Base-by-base conservation (phyloP, 768 basidiomycete genomes). In the Butyriboletus loyo region DNA sequence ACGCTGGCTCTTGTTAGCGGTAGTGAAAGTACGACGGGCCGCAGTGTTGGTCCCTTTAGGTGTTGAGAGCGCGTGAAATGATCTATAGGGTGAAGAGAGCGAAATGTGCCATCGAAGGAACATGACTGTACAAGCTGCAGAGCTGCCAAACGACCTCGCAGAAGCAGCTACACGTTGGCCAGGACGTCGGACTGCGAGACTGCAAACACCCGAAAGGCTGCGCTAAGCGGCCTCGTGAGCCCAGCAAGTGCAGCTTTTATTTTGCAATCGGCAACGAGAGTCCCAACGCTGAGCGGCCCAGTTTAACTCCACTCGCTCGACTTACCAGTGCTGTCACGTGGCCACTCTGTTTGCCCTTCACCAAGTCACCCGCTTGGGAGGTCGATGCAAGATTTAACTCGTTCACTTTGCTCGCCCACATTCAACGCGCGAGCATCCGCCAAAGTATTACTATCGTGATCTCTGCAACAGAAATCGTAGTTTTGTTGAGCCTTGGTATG, bases 101-200 rank as follows among this genome's bases (percentile, higher is more conserved):
- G 65, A 55, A 44, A 56, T 50, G 39, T 67, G 50, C 57, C 55
- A 53, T 40, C 56, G 58, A 53, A 43, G 49, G 44, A 50, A 53
- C 65, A 70, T 70, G 14, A 32, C 50, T 78, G 79, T 17, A 15
- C 48, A 38, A 10, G 79, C 55, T 69, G 1, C 72, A 79, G 46
- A 17, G 46, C 1, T 57, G 77, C 32, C 2, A 3, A 70, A 73
- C 21, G 83, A 85, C 56, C 67, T 82, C 27, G 73, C 67, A 3
- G 69, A 54, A 2, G 77, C 78, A 17, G 82, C 82, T 56, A 46
- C 44, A 11, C 5, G 38, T 15, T 42, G 21, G 42, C 45, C n/a
- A 45, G 7, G 61, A 73, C 21, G 40, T 36, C 52, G 28, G 35
- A 46, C 7, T 21, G 35, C 13, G 21, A 45, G 32, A 45, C 38